A percentile compares a stretch with the other conserved stretches of the same genome.
Evolutionary conservation across 768 basidiomycete genomes (phyloP).

Genomic region (Tephrocybe sp.): DNA sequence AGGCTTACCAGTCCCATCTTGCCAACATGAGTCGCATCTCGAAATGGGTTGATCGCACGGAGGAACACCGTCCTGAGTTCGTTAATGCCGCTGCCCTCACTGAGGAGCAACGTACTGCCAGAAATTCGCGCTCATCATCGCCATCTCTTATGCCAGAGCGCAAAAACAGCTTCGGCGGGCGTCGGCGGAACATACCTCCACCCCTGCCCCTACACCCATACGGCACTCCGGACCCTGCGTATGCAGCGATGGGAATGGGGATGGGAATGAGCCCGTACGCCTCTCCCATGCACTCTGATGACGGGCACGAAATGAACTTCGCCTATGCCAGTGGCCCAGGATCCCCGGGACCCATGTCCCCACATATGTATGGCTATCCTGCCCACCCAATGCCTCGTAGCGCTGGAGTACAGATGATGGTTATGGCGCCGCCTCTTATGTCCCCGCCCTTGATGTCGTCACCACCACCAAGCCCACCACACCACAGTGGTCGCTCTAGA

Average conservation of each 20-base stretch:
- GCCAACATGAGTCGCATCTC: constrained; percentile 21
- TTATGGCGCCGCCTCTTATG: constrained; percentile 1
- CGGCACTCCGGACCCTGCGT: constrained; percentile 9
- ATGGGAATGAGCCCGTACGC: constrained; percentile 10
- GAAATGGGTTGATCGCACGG: constrained; percentile 20
- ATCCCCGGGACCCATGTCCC: constrained; percentile 18
- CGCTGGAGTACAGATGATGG: constrained; percentile 11
- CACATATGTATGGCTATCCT: constrained; percentile 6
- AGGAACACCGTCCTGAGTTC: constrained; percentile 18
- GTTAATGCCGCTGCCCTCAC: constrained; percentile 20
- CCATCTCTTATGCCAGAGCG: constrained; percentile 1
- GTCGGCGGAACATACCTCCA: constrained; percentile 13
- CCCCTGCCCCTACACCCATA: constrained; percentile 13
- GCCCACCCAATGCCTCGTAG: neutral
- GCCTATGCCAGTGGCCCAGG: constrained; percentile 14
- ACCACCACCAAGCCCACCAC: constrained; percentile 7
- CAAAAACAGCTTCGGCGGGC: constrained; percentile 3
- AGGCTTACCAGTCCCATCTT: constrained; percentile 19
- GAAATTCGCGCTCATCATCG: neutral
- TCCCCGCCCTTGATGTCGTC: constrained; percentile 9
- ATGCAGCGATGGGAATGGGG: constrained; percentile 1
- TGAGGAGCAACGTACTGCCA: neutral
- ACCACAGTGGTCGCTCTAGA: constrained; percentile 7
- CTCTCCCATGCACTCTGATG: constrained; percentile 8
- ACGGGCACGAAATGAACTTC: constrained; percentile 10